phyloP scores from a whole-genome alignment of 805 yeast genomes.

The Candida quercuum region DNA sequence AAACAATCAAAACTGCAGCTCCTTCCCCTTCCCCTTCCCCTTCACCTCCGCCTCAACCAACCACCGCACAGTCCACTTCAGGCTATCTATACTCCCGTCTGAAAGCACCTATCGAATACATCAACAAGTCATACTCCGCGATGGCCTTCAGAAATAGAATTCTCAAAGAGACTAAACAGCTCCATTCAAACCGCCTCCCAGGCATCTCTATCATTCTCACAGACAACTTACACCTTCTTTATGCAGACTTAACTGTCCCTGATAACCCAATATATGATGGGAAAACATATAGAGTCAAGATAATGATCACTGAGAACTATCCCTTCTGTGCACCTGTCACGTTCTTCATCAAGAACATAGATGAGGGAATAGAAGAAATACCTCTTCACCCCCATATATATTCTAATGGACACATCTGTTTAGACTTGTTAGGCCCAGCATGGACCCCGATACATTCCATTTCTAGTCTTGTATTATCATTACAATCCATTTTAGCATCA shows the following conservation, averaged over 20 bases:
- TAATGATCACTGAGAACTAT: conserved; percentile 39
- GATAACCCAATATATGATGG: conserved; percentile 33
- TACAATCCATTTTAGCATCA: conserved; percentile 59
- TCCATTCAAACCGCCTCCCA: conserved; percentile 12
- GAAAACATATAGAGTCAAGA: conserved; percentile 36
- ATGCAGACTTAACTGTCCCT: conserved; percentile 32
- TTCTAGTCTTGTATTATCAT: conserved; percentile 43
- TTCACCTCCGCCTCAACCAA: not conserved
- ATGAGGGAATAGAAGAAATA: conserved; percentile 25
- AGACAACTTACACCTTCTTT: conserved; percentile 28
- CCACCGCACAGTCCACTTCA: not conserved
- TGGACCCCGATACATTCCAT: conserved; percentile 28
- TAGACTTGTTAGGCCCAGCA: conserved; percentile 50
- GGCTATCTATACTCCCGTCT: not conserved
- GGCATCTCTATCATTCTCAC: conserved; percentile 27
- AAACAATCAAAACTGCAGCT: too few species aligned
- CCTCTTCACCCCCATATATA: conserved; percentile 76
- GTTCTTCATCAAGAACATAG: conserved; percentile 33
- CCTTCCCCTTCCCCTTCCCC: not conserved
- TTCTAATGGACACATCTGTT: conserved; percentile 74
- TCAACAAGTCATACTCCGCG: conserved; percentile 3
- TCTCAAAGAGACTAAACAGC: conserved; percentile 19
- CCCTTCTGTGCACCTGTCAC: conserved; percentile 60
- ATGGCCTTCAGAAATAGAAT: conserved; percentile 20
- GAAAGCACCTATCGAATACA: not conserved